Conservation (phyloP, 306 rosid species). For the Cicer bijugum region DNA sequence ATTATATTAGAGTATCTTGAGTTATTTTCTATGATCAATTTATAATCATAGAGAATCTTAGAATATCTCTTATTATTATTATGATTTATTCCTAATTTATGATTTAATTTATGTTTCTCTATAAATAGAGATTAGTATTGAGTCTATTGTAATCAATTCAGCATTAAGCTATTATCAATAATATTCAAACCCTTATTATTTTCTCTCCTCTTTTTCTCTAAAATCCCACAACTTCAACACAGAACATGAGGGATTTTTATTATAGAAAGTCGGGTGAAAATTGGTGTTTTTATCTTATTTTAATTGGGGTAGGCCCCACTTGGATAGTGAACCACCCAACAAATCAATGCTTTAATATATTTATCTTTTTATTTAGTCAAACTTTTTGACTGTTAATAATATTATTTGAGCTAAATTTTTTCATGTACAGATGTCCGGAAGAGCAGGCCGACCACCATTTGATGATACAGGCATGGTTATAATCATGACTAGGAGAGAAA, state of each 20-base stretch:
- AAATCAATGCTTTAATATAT: constrained; percentile 2
- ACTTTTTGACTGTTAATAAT: constrained; percentile 27
- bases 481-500: constrained; percentile 97
- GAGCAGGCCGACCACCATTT: constrained; percentile 99
- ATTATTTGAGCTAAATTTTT: constrained; percentile 18
- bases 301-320: not conserved
- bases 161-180: too few species aligned
- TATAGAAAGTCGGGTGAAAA: not conserved
- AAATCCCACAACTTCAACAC: too few species aligned
- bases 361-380: constrained; percentile 16
- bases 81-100: too few species aligned
- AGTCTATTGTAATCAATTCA: too few species aligned
- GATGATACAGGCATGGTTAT: constrained; percentile 96
- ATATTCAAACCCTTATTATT: too few species aligned
- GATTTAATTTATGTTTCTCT: too few species aligned
- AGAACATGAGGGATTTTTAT: not conserved
- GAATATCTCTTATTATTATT: too few species aligned
- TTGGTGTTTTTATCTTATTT: not conserved
- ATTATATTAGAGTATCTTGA: too few species aligned
- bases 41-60: too few species aligned
- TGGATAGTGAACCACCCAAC: not conserved
- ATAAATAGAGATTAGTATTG: too few species aligned
- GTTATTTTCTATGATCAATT: too few species aligned
- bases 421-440: constrained; percentile 81
- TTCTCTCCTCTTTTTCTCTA: too few species aligned